phyloP scores from a whole-genome alignment of 352 stramenopile species.

The Phytophthora sojae region DNA sequence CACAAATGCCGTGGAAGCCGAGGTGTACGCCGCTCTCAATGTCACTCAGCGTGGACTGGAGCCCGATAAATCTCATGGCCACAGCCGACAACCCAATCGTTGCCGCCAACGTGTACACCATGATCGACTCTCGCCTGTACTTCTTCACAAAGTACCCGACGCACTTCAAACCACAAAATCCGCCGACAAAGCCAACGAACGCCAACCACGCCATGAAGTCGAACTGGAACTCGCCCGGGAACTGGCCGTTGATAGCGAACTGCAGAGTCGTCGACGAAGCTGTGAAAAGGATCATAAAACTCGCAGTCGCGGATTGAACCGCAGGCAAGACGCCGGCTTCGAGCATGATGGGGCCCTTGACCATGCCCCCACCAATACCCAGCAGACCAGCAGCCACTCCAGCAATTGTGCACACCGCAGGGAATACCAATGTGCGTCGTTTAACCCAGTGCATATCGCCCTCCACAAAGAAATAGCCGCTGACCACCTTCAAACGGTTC shows the following conservation, averaged over 20 bases:
- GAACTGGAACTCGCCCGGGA: neutral
- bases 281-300: neutral
- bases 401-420: neutral
- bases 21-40: constrained; percentile 1
- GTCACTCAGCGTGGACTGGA: neutral
- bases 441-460: constrained; percentile 7
- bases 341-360: constrained; percentile 5
- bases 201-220: constrained; percentile 2
- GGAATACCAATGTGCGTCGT: neutral
- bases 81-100: constrained; percentile 1
- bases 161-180: neutral
- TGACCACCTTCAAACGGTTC: constrained; percentile 5
- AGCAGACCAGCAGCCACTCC: constrained; percentile 3
- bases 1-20: constrained; percentile 2
- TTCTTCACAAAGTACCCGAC: constrained; percentile 3
- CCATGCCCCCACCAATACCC: neutral
- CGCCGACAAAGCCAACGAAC: neutral
- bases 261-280: neutral
- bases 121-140: neutral
- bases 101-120: constrained; percentile 4
- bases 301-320: neutral
- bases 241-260: constrained; percentile 4
- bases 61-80: neutral
- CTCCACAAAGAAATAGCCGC: constrained; percentile 3
- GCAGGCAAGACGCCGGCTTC: neutral